Evolutionary conservation across 2,329 filamentous ascomycete species (phyloP), one percentile per base, ranked within the genome.

Genomic region (Fusarium musae): DNA sequence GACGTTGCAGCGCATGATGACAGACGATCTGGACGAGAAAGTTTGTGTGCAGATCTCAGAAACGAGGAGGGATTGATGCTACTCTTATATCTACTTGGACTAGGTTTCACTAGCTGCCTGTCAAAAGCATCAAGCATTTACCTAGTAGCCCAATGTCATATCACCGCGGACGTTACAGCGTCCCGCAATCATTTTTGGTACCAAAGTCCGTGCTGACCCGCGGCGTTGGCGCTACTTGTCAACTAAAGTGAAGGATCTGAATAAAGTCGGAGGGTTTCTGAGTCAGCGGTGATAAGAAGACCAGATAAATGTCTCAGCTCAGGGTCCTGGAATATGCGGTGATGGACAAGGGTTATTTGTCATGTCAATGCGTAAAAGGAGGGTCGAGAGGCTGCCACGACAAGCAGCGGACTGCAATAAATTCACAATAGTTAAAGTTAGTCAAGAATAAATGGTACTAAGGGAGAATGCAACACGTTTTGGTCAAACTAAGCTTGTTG

Each of bases 1-100:
- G 23, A 54, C 50, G 50, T 54, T 58, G 39, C 28, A 70, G 43
- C 68, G 68, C 68, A 70, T 70, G 34, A 19, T 46, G 32, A 32
- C 43, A n/a, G 49, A 70, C 44, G 36, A 59, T 64, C 47, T 57
- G 30, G 46, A 40, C 12, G 37, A 36, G 61, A 49, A 39, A 5
- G 30, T 42, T 54, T 37, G 36, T 54, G 61, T 46, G 46, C 34
- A 40, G 44, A 46, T 57, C 43, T 28, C 36, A 19, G 34, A 40
- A 28, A 32, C 28, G 9, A n/a, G 12, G 52, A n/a, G n/a, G 36
- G 28, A n/a, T 36, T 15, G 9, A 3, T 17, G 17, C 26, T 57
- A 23, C 28, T 58, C 50, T 71, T 71, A 67, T 71, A 53, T 49
- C n/a, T 42, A 56, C 42, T 32, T 23, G 7, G 2, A 21, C 30